Percentiles rank a stretch among this genome's conserved stretches.
phyloP scores from a whole-genome alignment of 2,329 filamentous ascomycete species.

The Exophiala viscosa region DNA sequence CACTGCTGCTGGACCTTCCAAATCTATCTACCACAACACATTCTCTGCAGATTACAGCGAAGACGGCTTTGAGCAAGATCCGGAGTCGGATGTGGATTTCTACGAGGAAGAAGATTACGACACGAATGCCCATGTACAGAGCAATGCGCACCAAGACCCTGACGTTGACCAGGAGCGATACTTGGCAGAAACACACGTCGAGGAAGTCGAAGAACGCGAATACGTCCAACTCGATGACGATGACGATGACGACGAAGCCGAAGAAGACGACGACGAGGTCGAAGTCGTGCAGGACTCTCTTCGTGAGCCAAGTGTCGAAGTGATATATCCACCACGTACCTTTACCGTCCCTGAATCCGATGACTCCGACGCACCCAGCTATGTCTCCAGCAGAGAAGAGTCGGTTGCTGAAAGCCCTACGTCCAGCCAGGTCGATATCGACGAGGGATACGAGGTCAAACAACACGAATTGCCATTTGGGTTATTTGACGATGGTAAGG shows the following conservation, averaged over 20 bases:
- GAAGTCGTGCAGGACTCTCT: slow-evolving; percentile 22
- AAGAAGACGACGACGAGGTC: slow-evolving; percentile 11
- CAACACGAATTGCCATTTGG: background rate
- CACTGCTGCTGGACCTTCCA: background rate
- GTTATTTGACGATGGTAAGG: background rate
- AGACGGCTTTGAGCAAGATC: slow-evolving; percentile 13
- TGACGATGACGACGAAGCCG: slow-evolving; percentile 5
- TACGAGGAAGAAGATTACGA: background rate
- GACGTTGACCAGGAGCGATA: background rate
- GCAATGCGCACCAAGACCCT: background rate
- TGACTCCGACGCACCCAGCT: slow-evolving; percentile 12
- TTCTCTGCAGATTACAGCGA: slow-evolving; percentile 41
- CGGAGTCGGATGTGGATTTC: background rate
- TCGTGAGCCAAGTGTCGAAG: slow-evolving; percentile 18
- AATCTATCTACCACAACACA: slow-evolving; percentile 32
- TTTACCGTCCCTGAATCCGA: slow-evolving; percentile 24
- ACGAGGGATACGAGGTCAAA: background rate
- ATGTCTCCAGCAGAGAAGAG: slow-evolving; percentile 8
- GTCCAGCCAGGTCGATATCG: slow-evolving; percentile 11
- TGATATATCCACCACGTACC: slow-evolving; percentile 15
- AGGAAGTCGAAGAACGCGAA: background rate
- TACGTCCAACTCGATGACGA: background rate
- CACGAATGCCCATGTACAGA: background rate
- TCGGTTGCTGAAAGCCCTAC: slow-evolving; percentile 15
- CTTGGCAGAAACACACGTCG: background rate